Evolutionary conservation across 2,329 filamentous ascomycete species (phyloP), one percentile per base, ranked within the genome.

Genomic region (Cladosporium sp.): DNA sequence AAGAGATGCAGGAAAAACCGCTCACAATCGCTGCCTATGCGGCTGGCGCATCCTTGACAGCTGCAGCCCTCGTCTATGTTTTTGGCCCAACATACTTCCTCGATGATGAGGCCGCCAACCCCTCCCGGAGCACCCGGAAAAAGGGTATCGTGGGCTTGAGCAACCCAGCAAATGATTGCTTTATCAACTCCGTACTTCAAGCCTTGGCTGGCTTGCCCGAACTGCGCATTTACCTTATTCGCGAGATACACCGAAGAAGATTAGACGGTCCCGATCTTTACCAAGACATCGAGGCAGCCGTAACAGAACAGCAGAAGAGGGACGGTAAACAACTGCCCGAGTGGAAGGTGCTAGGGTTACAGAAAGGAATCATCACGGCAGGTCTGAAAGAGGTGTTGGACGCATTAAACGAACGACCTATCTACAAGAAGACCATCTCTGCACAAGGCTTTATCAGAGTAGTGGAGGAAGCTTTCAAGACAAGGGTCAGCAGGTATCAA

Each of bases 1-100:
- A n/a, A 45, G 17, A 7, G 20, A 93, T 94, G 90, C 89, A 88
- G 69, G 89, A 94, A 72, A 92, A 88, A 78, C 86, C 87, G 58
- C 82, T 90, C 60, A 92, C 88, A 7, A 88, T 94, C 68, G 90
- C 91, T 67, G 91, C 90, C 45, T 99, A 99, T 76, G 94, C 94
- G 69, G 94, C 93, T 60, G 93, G 93, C 67, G 94, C 93, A 61
- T 96, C 92, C 57, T 88, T 99, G 63, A 94, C 94, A 58, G 94
- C 94, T 62, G 90, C 96, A 63, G 93, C 94, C 34, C 84, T 97
- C 59, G 90, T 97, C 73, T 99, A 97, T 76, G 93, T 97, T 67
- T 97, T 99, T 76, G 92, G 88, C 8, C 94, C 94, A n/a, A 97
- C 92, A 55, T 97, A 93, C 75, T 90, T 96, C 68, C 88, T 97